A percentile compares a stretch with the other conserved stretches of the same genome.
phyloP scores from a whole-genome alignment of 176 grass and related monocot species.

The Alopecurus myosuroides region DNA sequence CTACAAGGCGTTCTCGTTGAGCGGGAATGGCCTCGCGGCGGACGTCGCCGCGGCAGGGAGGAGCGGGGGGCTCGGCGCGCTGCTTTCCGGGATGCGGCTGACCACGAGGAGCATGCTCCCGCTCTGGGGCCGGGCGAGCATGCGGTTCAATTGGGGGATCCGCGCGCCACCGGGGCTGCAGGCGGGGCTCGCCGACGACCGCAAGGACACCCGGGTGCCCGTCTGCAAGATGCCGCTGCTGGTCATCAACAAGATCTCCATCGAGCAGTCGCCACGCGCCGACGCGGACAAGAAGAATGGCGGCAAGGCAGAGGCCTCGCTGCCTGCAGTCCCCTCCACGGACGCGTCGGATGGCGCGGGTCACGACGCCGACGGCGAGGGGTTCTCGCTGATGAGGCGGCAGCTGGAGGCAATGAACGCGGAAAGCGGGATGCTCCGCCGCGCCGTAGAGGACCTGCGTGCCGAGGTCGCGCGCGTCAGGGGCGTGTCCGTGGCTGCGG shows the following conservation, averaged over 20 bases:
- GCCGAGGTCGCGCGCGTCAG: constrained; percentile 29
- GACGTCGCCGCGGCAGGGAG: constrained; percentile 38
- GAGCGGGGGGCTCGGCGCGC: constrained; percentile 24
- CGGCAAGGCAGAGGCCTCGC: neutral
- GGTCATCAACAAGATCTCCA: constrained; percentile 79
- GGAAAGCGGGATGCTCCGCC: constrained; percentile 58
- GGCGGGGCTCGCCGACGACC: neutral
- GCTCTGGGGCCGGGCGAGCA: constrained; percentile 49
- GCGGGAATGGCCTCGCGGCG: constrained; percentile 39
- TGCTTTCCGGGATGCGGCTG: constrained; percentile 63
- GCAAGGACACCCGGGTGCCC: constrained; percentile 15
- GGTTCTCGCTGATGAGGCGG: constrained; percentile 28
- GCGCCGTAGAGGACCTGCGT: constrained; percentile 63
- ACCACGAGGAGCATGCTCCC: constrained; percentile 65
- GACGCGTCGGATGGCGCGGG: neutral
- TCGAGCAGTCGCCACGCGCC: constrained; percentile 41
- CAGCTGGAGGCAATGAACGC: constrained; percentile 60
- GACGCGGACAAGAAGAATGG: neutral
- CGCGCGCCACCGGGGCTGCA: constrained; percentile 56
- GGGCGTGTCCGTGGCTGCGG: neutral
- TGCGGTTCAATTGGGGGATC: constrained; percentile 77
- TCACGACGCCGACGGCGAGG: neutral
- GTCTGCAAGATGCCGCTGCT: constrained; percentile 71
- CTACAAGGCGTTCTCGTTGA: constrained; percentile 37
- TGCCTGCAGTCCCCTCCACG: neutral